Evolutionary conservation across 768 basidiomycete species (phyloP).

Genomic region (Hygrophorus russula): DNA sequence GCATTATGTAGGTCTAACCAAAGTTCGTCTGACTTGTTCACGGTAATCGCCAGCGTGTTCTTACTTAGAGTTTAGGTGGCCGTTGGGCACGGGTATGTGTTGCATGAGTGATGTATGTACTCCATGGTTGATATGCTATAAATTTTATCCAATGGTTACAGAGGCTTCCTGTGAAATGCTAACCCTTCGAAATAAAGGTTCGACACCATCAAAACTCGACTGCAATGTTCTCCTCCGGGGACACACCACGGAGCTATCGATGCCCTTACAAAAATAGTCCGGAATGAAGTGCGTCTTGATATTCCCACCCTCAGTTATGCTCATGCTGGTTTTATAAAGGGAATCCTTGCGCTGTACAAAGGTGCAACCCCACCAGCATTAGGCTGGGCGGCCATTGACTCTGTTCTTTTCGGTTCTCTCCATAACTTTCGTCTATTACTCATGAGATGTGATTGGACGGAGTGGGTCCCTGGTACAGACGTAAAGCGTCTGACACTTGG

Average conservation of each 20-base stretch:
- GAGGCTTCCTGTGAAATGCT: no score
- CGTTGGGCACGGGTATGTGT: conserved; percentile 54
- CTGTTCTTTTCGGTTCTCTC: conserved; percentile 55
- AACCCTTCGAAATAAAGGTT: conserved; percentile 39
- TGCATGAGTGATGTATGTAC: no score
- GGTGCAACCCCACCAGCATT: conserved; percentile 64
- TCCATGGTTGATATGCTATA: no score
- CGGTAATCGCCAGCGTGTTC: no score
- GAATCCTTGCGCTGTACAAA: conserved; percentile 58
- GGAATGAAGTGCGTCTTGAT: conserved; percentile 40
- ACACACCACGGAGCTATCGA: conserved; percentile 54
- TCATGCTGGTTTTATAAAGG: conserved; percentile 22
- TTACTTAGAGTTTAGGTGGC: conserved; percentile 41
- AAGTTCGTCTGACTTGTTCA: no score
- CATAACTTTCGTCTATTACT: conserved; percentile 64
- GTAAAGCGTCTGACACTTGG: conserved; percentile 43
- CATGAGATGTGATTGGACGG: conserved; percentile 41
- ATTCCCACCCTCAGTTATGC: conserved; percentile 6
- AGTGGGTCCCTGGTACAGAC: conserved; percentile 31
- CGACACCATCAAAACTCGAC: conserved; percentile 62
- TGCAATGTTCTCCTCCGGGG: conserved; percentile 59
- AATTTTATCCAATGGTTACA: no score
- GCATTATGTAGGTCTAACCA: conserved; percentile 32
- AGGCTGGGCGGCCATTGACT: conserved; percentile 66
- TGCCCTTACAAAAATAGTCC: conserved; percentile 42